A percentile compares a stretch with the other conserved stretches of the same genome.
These are phyloP conservation scores for Rhododendron williamsianum DNA, from an alignment of 148 eudicot species.

Conservation along the genomic window DNA sequence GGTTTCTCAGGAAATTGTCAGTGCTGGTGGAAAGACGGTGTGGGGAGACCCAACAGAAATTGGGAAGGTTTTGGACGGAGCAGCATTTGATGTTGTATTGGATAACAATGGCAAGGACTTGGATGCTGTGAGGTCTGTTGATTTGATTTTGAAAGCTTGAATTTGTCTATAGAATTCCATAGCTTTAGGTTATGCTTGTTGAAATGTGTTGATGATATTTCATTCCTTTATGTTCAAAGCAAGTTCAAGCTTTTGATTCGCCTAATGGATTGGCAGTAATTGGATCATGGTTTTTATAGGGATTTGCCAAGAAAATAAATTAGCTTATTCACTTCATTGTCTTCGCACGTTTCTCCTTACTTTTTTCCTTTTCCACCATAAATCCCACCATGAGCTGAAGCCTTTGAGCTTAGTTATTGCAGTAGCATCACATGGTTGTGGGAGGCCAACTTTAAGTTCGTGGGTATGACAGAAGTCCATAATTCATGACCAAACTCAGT, in stretches of 20 bases:
- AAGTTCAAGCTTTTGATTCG: not conserved
- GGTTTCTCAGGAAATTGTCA: constrained; percentile 62
- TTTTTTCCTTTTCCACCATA: not conserved
- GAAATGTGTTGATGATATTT: not conserved
- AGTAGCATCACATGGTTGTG: not conserved
- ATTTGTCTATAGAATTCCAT: not conserved
- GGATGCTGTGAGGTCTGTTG: constrained; percentile 73
- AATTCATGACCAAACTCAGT: not conserved
- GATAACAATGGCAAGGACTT: constrained; percentile 98
- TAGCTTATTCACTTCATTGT: not conserved
- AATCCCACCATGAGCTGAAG: not conserved
- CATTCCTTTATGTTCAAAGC: not conserved
- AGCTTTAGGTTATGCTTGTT: not conserved
- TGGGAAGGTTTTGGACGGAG: constrained; percentile 63
- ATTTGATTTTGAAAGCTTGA: not conserved
- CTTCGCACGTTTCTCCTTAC: not conserved
- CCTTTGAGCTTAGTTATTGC: not conserved
- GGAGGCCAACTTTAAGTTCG: not conserved
- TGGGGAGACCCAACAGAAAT: constrained; percentile 87
- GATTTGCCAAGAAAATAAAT: not conserved
- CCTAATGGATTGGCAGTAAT: not conserved
- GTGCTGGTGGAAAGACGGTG: constrained; percentile 81
- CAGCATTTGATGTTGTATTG: constrained; percentile 67
- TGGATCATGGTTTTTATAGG: not conserved
- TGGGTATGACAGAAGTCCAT: not conserved